phyloP scores from a whole-genome alignment of 352 stramenopile species.

The Heterotrichella gracilis region DNA sequence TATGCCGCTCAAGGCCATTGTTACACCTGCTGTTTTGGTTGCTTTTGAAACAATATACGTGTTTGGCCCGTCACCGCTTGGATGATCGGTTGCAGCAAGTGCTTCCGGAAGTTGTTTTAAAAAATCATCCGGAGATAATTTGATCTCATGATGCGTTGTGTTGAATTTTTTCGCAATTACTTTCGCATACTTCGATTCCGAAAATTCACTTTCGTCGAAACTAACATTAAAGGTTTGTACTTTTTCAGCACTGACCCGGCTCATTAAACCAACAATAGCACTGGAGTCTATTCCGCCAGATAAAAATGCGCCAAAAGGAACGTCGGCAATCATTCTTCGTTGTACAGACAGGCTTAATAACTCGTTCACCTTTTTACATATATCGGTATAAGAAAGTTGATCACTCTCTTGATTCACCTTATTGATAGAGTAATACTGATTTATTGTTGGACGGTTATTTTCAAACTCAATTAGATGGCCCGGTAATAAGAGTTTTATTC shows the following conservation, averaged over 20 bases:
- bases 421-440: background rate
- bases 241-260: background rate
- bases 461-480: background rate
- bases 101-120: conserved; percentile 2
- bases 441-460: background rate
- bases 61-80: background rate
- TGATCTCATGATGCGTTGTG: background rate
- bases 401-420: background rate
- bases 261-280: background rate
- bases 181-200: background rate
- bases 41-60: background rate
- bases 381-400: background rate
- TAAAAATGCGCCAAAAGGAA: background rate
- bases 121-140: background rate
- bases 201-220: background rate
- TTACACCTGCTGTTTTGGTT: background rate
- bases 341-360: background rate
- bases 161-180: background rate
- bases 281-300: background rate
- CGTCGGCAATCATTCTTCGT: background rate
- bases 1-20: background rate
- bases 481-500: background rate
- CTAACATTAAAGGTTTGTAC: background rate
- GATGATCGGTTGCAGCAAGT: background rate
- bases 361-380: background rate